A percentile compares a stretch with the other conserved stretches of the same genome.
These are phyloP conservation scores for Anastatica hierochuntica DNA, from an alignment of 345 rosid species.

Conservation along the genomic window DNA sequence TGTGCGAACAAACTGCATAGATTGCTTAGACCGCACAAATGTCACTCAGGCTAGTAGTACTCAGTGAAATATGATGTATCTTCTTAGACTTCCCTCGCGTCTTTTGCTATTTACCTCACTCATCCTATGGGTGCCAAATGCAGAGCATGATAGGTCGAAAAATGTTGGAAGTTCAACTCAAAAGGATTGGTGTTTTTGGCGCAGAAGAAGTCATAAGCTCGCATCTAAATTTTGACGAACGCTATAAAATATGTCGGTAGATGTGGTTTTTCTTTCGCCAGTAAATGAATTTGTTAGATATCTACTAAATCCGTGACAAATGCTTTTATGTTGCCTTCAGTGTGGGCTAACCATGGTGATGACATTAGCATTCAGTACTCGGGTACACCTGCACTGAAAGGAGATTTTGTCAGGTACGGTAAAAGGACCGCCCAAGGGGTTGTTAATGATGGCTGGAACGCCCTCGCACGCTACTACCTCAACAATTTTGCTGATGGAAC, in stretches of 20 bases:
- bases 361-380: constrained; percentile 96
- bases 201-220: constrained; percentile 80
- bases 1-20: constrained; percentile 91
- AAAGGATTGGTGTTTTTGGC: constrained; percentile 71
- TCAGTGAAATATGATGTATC: background rate
- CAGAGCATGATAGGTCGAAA: constrained; percentile 95
- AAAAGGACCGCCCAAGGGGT: constrained; percentile 76
- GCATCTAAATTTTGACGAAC: constrained; percentile 71
- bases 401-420: constrained; percentile 95
- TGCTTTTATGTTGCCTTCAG: too few species aligned
- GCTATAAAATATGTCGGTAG: constrained; percentile 79
- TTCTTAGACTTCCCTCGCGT: background rate
- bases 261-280: constrained; percentile 23
- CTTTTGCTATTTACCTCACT: too few species aligned
- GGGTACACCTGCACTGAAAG: constrained; percentile 93
- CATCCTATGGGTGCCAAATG: constrained; percentile 12
- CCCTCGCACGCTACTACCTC: constrained; percentile 84
- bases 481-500: constrained; percentile 90
- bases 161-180: constrained; percentile 78
- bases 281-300: background rate
- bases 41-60: constrained; percentile 70
- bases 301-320: too few species aligned
- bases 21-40: constrained; percentile 96
- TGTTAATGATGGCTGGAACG: constrained; percentile 59
- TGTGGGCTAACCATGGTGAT: constrained; percentile 99